Conservation (phyloP, 805 yeast genomes). For the Saccharomycopsis vini region DNA sequence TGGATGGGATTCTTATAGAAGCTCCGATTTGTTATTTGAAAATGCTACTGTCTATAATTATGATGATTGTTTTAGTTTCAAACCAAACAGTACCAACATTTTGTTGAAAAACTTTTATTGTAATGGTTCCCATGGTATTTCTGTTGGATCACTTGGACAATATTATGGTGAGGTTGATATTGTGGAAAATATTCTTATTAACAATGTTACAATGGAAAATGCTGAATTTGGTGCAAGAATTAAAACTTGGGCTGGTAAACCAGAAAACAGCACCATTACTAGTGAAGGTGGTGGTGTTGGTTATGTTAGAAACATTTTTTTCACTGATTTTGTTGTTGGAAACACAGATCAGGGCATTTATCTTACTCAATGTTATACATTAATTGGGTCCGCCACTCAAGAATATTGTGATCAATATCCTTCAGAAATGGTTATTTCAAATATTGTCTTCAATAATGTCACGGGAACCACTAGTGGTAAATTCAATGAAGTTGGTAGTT, state of each 20-base stretch:
- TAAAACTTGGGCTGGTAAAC: slow-evolving; percentile 15
- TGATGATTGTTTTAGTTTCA: slow-evolving; percentile 15
- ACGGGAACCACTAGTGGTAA: slow-evolving; percentile 4
- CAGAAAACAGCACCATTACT: background rate
- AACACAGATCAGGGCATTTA: slow-evolving; percentile 9
- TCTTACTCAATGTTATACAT: slow-evolving; percentile 10
- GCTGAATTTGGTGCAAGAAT: slow-evolving; percentile 15
- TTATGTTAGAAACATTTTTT: slow-evolving; percentile 7
- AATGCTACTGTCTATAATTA: slow-evolving; percentile 14
- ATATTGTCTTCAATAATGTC: slow-evolving; percentile 1
- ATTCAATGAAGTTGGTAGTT: slow-evolving; percentile 5
- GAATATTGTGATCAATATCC: slow-evolving; percentile 5
- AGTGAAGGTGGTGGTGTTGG: slow-evolving; percentile 13
- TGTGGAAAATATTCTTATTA: slow-evolving; percentile 12
- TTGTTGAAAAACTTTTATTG: slow-evolving; percentile 11
- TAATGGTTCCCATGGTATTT: slow-evolving; percentile 16
- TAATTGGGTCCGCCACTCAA: slow-evolving; percentile 1
- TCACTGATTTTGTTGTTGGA: slow-evolving; percentile 2
- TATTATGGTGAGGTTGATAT: slow-evolving; percentile 14
- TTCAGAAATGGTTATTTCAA: slow-evolving; percentile 3
- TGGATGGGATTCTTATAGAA: slow-evolving; percentile 16
- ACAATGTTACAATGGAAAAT: slow-evolving; percentile 13
- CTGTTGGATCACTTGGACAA: slow-evolving; percentile 15
- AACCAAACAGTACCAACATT: slow-evolving; percentile 10
- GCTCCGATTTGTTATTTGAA: slow-evolving; percentile 7